phyloP scores from a whole-genome alignment of 805 yeast species.

The Lachancea thermotolerans region DNA sequence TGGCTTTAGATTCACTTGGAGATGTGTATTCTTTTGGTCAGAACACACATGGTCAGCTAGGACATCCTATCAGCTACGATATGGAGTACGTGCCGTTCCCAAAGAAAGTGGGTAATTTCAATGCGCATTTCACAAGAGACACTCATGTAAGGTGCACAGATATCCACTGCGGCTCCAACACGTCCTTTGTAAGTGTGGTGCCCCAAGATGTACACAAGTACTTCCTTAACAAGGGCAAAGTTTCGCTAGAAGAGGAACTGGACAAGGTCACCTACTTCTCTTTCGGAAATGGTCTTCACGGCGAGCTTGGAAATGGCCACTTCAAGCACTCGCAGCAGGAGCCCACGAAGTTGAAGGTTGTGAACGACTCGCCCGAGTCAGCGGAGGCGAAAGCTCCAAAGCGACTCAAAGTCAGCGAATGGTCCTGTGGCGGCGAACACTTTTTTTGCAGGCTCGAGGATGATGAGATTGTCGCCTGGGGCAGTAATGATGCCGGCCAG shows the following conservation, averaged over 20 bases:
- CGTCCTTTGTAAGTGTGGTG: conserved; percentile 46
- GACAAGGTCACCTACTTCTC: conserved; percentile 40
- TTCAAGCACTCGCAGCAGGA: conserved; percentile 65
- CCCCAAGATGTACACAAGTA: conserved; percentile 27
- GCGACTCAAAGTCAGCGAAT: conserved; percentile 41
- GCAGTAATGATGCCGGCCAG: conserved; percentile 78
- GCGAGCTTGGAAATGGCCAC: conserved; percentile 77
- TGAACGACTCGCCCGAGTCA: conserved; percentile 43
- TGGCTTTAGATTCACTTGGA: conserved; percentile 64
- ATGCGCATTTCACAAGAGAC: conserved; percentile 35
- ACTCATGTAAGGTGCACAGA: conserved; percentile 42
- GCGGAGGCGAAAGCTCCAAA: conserved; percentile 30
- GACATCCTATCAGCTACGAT: conserved; percentile 56
- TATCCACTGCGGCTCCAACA: conserved; percentile 65
- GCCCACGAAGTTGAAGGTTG: conserved; percentile 49
- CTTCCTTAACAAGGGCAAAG: conserved; percentile 21
- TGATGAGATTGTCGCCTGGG: conserved; percentile 71
- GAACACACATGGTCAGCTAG: conserved; percentile 81
- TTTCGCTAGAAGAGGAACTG: conserved; percentile 19
- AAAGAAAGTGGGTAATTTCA: conserved; percentile 39
- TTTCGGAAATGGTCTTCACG: conserved; percentile 80
- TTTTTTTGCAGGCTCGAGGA: conserved; percentile 51
- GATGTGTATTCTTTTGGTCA: conserved; percentile 81
- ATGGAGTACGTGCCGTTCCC: conserved; percentile 72
- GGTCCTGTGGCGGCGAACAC: conserved; percentile 65